Evolutionary conservation across 805 yeast species (phyloP).

Genomic region (Grigorovia jiainica): DNA sequence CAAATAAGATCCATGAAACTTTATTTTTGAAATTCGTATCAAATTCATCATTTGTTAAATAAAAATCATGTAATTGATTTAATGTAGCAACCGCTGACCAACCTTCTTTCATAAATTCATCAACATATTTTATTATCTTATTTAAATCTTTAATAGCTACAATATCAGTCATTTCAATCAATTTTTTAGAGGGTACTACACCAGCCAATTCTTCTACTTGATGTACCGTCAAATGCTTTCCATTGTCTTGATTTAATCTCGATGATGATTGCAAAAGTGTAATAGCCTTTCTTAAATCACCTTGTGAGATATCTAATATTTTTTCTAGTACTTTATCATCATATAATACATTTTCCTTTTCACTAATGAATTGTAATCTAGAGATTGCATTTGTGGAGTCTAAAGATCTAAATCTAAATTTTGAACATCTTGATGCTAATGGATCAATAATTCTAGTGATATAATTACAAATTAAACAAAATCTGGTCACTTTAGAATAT

Average conservation of each 20-base stretch:
- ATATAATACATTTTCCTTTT: slow-evolving; percentile 36
- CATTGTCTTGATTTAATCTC: slow-evolving; percentile 35
- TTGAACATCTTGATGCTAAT: slow-evolving; percentile 90
- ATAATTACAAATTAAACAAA: slow-evolving; percentile 91
- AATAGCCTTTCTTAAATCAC: slow-evolving; percentile 90
- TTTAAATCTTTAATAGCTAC: slow-evolving; percentile 28
- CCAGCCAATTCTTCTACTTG: slow-evolving; percentile 70
- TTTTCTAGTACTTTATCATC: slow-evolving; percentile 47
- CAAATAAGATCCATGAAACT: slow-evolving; percentile 58
- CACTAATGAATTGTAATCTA: slow-evolving; percentile 52
- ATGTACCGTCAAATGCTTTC: slow-evolving; percentile 34
- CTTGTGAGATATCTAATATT: slow-evolving; percentile 65
- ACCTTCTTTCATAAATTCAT: slow-evolving; percentile 51
- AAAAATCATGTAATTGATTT: slow-evolving; percentile 59
- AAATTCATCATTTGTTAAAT: slow-evolving; percentile 46
- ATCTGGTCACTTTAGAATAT: slow-evolving; percentile 81
- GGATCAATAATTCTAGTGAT: slow-evolving; percentile 96
- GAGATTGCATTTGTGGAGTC: slow-evolving; percentile 60
- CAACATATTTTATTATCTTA: slow-evolving; percentile 35
- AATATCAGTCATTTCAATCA: slow-evolving; percentile 35
- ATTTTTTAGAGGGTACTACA: slow-evolving; percentile 44
- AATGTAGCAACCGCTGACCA: slow-evolving; percentile 72
- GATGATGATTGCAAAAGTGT: slow-evolving; percentile 82
- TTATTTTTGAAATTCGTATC: slow-evolving; percentile 49
- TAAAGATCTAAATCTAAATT: slow-evolving; percentile 78